Evolutionary conservation across 106 monocot species (phyloP).

Genomic region (Allium fistulosum): DNA sequence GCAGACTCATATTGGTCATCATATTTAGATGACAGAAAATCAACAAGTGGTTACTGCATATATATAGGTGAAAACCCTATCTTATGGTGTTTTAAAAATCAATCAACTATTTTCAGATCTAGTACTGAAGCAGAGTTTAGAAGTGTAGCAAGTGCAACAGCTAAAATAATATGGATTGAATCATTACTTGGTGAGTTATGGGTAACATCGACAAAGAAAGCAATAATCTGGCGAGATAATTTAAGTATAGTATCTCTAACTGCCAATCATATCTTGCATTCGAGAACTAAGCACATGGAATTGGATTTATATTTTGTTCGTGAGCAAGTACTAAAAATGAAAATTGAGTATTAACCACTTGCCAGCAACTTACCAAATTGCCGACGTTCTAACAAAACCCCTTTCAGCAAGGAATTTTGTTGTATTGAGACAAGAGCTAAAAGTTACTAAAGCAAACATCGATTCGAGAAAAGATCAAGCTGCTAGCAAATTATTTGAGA

Average conservation of each 20-base stretch:
- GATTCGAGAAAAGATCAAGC: too few relatives aligned
- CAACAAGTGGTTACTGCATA: background rate
- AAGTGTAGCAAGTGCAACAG: background rate
- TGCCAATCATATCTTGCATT: background rate
- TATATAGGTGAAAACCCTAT: background rate
- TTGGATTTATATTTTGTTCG: background rate
- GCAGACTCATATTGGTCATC: background rate
- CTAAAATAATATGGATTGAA: background rate
- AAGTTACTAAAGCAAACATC: too few relatives aligned
- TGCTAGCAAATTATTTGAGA: too few relatives aligned
- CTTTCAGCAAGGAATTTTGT: background rate
- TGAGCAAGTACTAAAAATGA: background rate
- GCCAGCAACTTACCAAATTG: background rate
- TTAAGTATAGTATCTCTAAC: too few relatives aligned
- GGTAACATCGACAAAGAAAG: too few relatives aligned
- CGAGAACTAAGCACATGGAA: slow-evolving; percentile 2
- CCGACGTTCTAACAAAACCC: background rate
- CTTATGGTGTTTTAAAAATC: background rate
- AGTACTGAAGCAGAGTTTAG: background rate
- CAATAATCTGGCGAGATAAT: too few relatives aligned
- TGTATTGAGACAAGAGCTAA: background rate
- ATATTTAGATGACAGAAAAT: background rate
- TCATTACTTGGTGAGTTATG: background rate
- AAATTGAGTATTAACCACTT: background rate
- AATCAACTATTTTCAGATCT: background rate